Base-by-base conservation (phyloP, 208 protist genomes). In the Wallacemonas sp. region DNA sequence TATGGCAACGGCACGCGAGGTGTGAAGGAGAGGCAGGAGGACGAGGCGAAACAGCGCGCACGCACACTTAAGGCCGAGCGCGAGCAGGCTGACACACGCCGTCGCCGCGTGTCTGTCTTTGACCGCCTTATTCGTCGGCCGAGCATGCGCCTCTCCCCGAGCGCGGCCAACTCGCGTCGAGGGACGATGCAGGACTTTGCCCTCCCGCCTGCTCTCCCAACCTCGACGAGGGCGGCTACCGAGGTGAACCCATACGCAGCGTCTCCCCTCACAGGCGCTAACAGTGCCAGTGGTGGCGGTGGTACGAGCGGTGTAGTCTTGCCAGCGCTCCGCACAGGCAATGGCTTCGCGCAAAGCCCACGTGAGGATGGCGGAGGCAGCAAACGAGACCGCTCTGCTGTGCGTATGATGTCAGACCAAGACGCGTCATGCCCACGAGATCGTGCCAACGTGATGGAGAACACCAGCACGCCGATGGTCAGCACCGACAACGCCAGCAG, bases 91-190 rank as follows among this genome's bases (percentile, higher is more conserved):
- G 30, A 19, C 51, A 58, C 51, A 2, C 51, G 51, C 11, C 22
- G n/a, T 6, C 51, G 51, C 26, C 51, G 51, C 51, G 51, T 58
- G 3, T 58, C 51, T 8, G 51, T 58, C 28, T 58, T 58, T 58
- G 51, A 58, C 24, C 51, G 51, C 4, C 31, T 58, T 11, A 27
- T 39, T 17, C 51, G 51, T 21, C 51, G 51, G 8, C 51, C 26
- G 30, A 58, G 51, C 30, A 39, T 39, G 51, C 51, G 34, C 11
- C 12, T 58, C 4, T 12, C 28, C 36, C 36, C 36, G 36, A 14
- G 36, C n/a, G n/a, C n/a, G n/a, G n/a, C n/a, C n/a, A n/a, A n/a
- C 9, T 22, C 17, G 17, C 17, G 44, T 49, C 17, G 27, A 3
- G 51, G 15, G n/a, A 11, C 28, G 8, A 26, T 4, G 51, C 24